A percentile compares a stretch with the other conserved stretches of the same genome.
Conservation (phyloP, 1,139 yeast genomes). For the Suzukiozyma palmioleophila region DNA sequence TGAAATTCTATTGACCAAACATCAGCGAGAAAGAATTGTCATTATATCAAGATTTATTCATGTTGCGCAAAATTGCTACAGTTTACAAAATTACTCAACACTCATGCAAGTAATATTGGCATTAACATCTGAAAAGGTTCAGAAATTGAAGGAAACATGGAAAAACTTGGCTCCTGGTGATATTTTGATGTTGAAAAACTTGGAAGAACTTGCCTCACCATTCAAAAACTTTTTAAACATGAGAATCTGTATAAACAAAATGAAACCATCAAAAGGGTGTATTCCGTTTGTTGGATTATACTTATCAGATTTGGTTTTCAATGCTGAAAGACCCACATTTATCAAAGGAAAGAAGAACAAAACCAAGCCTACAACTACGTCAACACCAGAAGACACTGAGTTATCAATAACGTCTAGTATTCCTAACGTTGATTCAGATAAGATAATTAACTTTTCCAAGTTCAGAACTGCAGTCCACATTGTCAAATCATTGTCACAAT, state of each 20-base stretch:
- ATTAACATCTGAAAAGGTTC: slow-evolving; percentile 66
- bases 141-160: slow-evolving; percentile 72
- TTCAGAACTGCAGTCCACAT: slow-evolving; percentile 74
- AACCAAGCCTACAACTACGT: background rate
- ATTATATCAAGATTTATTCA: slow-evolving; percentile 80
- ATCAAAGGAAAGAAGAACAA: slow-evolving; percentile 14
- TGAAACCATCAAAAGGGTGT: slow-evolving; percentile 73
- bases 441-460: slow-evolving; percentile 69
- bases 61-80: slow-evolving; percentile 68
- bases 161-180: slow-evolving; percentile 51
- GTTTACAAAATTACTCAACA: slow-evolving; percentile 79
- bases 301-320: slow-evolving; percentile 75
- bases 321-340: slow-evolving; percentile 63
- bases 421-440: slow-evolving; percentile 24
- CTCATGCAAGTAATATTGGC: slow-evolving; percentile 85
- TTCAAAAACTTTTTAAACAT: slow-evolving; percentile 61
- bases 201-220: slow-evolving; percentile 63
- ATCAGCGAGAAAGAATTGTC: slow-evolving; percentile 53
- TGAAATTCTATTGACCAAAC: slow-evolving; percentile 69
- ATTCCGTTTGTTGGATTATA: slow-evolving; percentile 88
- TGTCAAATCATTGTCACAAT: slow-evolving; percentile 73
- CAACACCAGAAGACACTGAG: slow-evolving; percentile 8
- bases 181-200: slow-evolving; percentile 58
- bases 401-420: slow-evolving; percentile 10
- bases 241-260: slow-evolving; percentile 55